Percentiles rank a stretch among this genome's conserved stretches.
Evolutionary conservation across 2,329 filamentous ascomycete genomes (phyloP).

Genomic region (Hymenoscyphus linearis): DNA sequence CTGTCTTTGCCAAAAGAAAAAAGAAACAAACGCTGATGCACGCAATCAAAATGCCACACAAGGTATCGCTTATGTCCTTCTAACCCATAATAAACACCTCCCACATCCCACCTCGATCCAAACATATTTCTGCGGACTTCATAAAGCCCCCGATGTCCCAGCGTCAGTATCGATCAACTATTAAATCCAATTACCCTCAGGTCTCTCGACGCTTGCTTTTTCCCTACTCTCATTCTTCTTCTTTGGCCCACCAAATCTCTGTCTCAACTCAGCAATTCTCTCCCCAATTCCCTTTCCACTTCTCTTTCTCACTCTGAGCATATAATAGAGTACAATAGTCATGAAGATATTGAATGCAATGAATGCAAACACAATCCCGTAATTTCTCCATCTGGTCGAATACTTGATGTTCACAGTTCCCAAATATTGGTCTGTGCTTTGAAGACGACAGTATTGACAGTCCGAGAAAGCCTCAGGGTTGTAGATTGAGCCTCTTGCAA

Average conservation of each 20-base stretch:
- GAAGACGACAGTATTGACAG: slow-evolving; percentile 58
- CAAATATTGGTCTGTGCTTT: slow-evolving; percentile 47
- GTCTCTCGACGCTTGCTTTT: background rate
- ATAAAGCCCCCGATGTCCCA: too few species aligned
- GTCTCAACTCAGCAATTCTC: background rate
- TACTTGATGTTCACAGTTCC: slow-evolving; percentile 46
- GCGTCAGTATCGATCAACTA: background rate
- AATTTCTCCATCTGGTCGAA: slow-evolving; percentile 60
- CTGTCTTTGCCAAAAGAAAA: too few species aligned
- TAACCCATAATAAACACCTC: too few species aligned
- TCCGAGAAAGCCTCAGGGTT: slow-evolving; percentile 42
- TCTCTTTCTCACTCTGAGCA: slow-evolving; percentile 35
- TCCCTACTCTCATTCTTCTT: background rate
- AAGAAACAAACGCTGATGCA: too few species aligned
- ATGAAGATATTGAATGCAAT: slow-evolving; percentile 50
- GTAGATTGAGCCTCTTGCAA: slow-evolving; percentile 47
- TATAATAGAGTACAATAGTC: slow-evolving; percentile 49
- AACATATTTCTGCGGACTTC: too few species aligned
- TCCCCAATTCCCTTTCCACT: background rate
- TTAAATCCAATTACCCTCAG: background rate
- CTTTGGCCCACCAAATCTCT: background rate
- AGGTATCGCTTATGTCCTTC: too few species aligned
- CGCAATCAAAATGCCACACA: too few species aligned
- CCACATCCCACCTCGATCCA: too few species aligned
- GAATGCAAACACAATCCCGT: slow-evolving; percentile 56